Percentiles rank a stretch among this genome's conserved stretches.
phyloP scores from a whole-genome alignment of 106 monocot genomes.

The Posidonia australis region DNA sequence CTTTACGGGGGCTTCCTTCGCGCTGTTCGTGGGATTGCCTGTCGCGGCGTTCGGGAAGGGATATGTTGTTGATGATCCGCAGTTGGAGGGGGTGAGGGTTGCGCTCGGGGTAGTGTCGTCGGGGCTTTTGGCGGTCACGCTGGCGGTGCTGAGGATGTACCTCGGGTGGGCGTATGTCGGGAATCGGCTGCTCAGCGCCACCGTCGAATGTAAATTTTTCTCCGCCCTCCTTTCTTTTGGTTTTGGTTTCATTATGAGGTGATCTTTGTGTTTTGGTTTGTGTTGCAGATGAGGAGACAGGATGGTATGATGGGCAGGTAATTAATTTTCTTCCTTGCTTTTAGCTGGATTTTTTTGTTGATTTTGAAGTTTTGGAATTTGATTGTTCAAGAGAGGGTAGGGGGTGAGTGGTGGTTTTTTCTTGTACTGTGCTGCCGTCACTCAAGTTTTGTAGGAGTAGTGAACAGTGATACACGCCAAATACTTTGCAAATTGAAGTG shows the following conservation, averaged over 20 bases:
- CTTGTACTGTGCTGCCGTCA: no score
- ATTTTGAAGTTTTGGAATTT: not conserved
- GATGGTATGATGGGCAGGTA: slow-evolving; percentile 99
- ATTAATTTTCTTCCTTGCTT: slow-evolving; percentile 6
- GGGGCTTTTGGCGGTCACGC: slow-evolving; percentile 63
- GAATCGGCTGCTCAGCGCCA: slow-evolving; percentile 92
- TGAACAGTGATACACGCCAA: no score
- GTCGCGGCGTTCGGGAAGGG: slow-evolving; percentile 59
- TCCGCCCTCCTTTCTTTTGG: not conserved
- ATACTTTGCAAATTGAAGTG: no score
- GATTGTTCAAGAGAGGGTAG: not conserved
- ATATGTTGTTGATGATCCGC: slow-evolving; percentile 9
- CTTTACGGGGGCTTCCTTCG: slow-evolving; percentile 43
- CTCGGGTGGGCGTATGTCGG: slow-evolving; percentile 98
- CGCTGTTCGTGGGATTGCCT: slow-evolving; percentile 72
- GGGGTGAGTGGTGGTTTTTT: no score
- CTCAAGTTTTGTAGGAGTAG: no score
- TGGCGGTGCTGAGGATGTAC: slow-evolving; percentile 86
- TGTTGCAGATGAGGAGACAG: slow-evolving; percentile 87
- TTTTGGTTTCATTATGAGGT: not conserved
- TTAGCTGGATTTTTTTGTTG: not conserved
- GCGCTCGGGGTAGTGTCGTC: slow-evolving; percentile 43
- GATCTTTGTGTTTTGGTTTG: not conserved
- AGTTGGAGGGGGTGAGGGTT: slow-evolving; percentile 27
- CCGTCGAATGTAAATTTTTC: slow-evolving; percentile 62